Base-by-base conservation (phyloP, 345 rosid species). In the Balakata baccata region DNA sequence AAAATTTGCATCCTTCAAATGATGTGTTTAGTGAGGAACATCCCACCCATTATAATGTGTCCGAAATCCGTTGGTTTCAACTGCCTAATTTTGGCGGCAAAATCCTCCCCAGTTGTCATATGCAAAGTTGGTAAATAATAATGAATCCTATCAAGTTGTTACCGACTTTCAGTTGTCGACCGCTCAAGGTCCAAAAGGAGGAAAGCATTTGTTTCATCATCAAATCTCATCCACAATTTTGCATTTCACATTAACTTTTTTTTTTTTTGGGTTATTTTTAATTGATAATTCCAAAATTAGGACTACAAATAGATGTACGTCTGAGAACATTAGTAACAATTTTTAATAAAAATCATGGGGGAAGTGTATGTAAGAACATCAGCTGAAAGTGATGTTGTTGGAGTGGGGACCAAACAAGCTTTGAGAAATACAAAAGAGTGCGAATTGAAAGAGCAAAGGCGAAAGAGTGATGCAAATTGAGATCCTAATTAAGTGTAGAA, bases 291-390 rank as follows among this genome's bases (percentile, higher is more conserved):
- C 34, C 34, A 29, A 29, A n/a, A n/a, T n/a, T n/a, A n/a, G n/a
- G n/a, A n/a, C n/a, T n/a, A n/a, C 34, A 29, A 29, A 29, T 29
- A 29, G 34, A 29, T 29, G 2, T 29, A 29, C 34, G 34, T 29
- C 34, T 29, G 34, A 29, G 34, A 29, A 29, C 2, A 29, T 29
- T 29, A 29, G 34, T 29, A 43, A 43, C 10, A 6, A 43, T 43
- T 43, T 3, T 43, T 43, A 43, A 4, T 43, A 0, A 52, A 52
- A 64, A 3, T 23, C 41, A 25, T 54, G 1, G 66, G 65, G 64
- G 64, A 80, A 76, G 68, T 41, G 72, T 10, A 68, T 23, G 57
- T 10, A 69, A 37, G 67, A 66, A 63, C 18, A 67, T 56, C 68
- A 45, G 72, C 13, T 22, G 72, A 68, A 14, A 34, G 71, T 13